Conservation (phyloP, 2,329 filamentous ascomycete species). For the Aspergillus sp. region DNA sequence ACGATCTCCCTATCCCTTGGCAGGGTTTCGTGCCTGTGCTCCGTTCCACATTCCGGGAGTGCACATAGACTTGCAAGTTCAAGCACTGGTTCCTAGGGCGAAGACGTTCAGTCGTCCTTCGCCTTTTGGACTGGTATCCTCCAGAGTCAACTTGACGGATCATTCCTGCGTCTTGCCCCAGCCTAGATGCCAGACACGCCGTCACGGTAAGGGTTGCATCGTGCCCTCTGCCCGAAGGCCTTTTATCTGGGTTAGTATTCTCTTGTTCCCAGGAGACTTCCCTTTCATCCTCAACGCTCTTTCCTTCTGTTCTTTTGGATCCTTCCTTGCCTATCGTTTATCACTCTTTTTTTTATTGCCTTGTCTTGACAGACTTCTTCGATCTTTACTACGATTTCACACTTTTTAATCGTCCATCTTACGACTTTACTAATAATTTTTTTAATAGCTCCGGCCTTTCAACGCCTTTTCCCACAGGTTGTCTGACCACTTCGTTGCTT, state of each 20-base stretch:
- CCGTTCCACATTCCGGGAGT: conserved; percentile 38
- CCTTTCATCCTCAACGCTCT: conserved; percentile 14
- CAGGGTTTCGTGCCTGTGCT: conserved; percentile 40
- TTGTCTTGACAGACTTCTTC: conserved; percentile 8
- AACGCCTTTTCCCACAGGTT: conserved; percentile 28
- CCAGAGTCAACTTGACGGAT: conserved; percentile 36
- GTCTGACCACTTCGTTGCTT: conserved; percentile 24
- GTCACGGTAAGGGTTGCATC: conserved; percentile 45
- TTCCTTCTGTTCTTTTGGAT: conserved; percentile 11
- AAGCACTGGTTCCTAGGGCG: conserved; percentile 39
- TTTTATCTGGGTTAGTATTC: conserved; percentile 43
- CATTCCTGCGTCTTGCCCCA: conserved; percentile 41
- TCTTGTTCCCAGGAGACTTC: conserved; percentile 26
- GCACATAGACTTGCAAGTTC: conserved; percentile 31
- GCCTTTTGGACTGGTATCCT: conserved; percentile 38
- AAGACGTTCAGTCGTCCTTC: conserved; percentile 51
- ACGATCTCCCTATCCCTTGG: conserved; percentile 39
- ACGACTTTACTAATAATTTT: conserved; percentile 29
- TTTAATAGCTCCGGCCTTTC: conserved; percentile 33
- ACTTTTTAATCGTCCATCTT: conserved; percentile 22
- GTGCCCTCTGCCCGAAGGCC: conserved; percentile 41
- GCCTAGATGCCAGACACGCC: conserved; percentile 47
- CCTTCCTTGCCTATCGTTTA: conserved; percentile 11
- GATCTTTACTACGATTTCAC: conserved; percentile 13
- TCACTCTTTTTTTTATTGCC: conserved; percentile 13